Evolutionary conservation across 345 rosid genomes (phyloP).

Genomic region (Erodium maritimum): DNA sequence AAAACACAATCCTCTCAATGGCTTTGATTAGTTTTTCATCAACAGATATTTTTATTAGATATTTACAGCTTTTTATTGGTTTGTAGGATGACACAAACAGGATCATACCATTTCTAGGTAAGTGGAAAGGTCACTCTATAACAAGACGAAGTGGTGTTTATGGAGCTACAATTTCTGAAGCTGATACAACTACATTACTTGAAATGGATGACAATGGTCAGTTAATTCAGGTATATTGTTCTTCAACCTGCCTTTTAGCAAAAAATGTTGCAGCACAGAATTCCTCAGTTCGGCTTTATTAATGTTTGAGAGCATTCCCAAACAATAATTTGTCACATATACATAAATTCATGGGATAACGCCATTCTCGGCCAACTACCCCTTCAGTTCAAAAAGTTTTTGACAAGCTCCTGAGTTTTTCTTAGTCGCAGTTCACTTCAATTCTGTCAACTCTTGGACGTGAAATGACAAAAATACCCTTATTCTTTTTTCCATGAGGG

Average conservation of each 20-base stretch:
- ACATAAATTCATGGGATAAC: not conserved
- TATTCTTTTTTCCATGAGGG: no score
- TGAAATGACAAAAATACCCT: no score
- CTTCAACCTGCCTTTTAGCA: not conserved
- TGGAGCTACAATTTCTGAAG: constrained; percentile 73
- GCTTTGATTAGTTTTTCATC: no score
- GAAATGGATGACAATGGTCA: constrained; percentile 55
- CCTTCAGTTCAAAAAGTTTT: no score
- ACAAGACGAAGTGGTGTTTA: constrained; percentile 89
- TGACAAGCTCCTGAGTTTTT: no score
- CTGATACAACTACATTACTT: constrained; percentile 44
- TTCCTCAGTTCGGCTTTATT: not conserved
- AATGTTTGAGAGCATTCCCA: not conserved
- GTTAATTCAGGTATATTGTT: constrained; percentile 47
- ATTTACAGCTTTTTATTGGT: constrained; percentile 3
- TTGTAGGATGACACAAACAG: constrained; percentile 38
- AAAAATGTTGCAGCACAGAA: no score
- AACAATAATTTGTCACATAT: not conserved
- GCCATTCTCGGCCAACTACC: no score
- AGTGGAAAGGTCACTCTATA: constrained; percentile 75
- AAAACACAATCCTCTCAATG: no score
- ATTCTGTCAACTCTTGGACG: no score
- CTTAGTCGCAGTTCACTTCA: no score
- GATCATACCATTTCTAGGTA: constrained; percentile 65
- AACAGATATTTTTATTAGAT: no score